Evolutionary conservation across 2,329 filamentous ascomycete species (phyloP), one percentile per base, ranked within the genome.

Genomic region (Penicillium sp.): DNA sequence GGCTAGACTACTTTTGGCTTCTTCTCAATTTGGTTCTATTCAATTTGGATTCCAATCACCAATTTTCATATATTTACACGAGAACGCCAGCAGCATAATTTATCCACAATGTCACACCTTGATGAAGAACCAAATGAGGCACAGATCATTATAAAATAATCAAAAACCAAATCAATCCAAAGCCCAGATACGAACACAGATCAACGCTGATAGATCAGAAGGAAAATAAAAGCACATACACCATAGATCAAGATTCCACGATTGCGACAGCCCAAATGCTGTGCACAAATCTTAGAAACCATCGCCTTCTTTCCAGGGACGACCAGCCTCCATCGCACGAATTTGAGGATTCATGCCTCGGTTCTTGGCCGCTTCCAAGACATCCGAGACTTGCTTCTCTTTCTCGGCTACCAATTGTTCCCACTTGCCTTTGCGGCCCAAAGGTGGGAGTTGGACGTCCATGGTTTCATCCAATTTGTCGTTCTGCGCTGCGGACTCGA

Each of bases 291-390:
- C 29, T 67, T 57, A 77, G 51, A 71, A 77, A 2, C 72, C 73
- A 55, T 77, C 73, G 1, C 72, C 75, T 29, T 74, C 71, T 25
- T 69, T 69, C 75, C 74, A 79, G 30, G 62, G 58, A 35, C 75
- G 67, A 23, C 75, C 74, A 6, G 66, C 66, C 50, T 77, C 75
- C 45, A 61, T 39, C 1, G 76, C 77, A 39, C 77, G 61, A 36
- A 70, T 63, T 44, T 51, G 61, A 0, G 75, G 72, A 51, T 77
- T 67, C 26, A 66, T 65, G 0, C 77, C 77, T 37, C 71, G 65
- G 35, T 69, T 54, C 6, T 72, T 55, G 1, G 77, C 77, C 40
- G 66, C 64, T 6, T 59, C 41, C 37, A 66, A 66, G 31, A 67
- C 49, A 20, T 52, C 45, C 12, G 68, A 55, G 30, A 79, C 59